Percentiles rank a stretch among this genome's conserved stretches.
Conservation (phyloP, 345 rosid genomes). For the Draba incana region DNA sequence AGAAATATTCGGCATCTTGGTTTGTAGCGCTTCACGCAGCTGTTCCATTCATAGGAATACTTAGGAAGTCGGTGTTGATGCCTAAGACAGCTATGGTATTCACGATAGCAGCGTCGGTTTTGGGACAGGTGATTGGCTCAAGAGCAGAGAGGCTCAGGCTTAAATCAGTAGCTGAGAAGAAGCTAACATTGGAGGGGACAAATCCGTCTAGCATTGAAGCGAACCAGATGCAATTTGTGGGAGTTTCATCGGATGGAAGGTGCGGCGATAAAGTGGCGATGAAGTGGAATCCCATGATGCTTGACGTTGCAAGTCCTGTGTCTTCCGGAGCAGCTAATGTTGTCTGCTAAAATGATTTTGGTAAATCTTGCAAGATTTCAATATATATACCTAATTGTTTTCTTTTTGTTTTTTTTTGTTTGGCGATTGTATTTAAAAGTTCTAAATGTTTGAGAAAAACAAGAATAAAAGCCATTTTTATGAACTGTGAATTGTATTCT, state of each 20-base stretch:
- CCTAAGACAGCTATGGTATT: slow-evolving; percentile 95
- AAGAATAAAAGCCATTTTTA: slow-evolving; percentile 34
- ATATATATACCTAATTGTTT: slow-evolving; percentile 21
- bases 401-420: slow-evolving; percentile 3
- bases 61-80: slow-evolving; percentile 89
- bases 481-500: slow-evolving; percentile 4
- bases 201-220: slow-evolving; percentile 5
- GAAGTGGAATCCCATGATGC: slow-evolving; percentile 45
- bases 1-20: slow-evolving; percentile 85
- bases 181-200: slow-evolving; percentile 8
- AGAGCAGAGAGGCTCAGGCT: slow-evolving; percentile 89
- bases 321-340: slow-evolving; percentile 38
- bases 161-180: slow-evolving; percentile 55
- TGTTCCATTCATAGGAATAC: slow-evolving; percentile 90
- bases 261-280: slow-evolving; percentile 37
- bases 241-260: slow-evolving; percentile 37
- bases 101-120: slow-evolving; percentile 82
- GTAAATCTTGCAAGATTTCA: neutral
- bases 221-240: slow-evolving; percentile 1
- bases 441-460: slow-evolving; percentile 32
- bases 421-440: slow-evolving; percentile 30
- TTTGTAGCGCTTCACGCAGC: slow-evolving; percentile 92
- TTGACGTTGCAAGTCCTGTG: slow-evolving; percentile 38
- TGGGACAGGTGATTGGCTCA: slow-evolving; percentile 96
- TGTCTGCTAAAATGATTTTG: slow-evolving; percentile 40